Percentiles rank a stretch among this genome's conserved stretches.
Evolutionary conservation across 2,329 filamentous ascomycete genomes (phyloP).

Genomic region (Escovopsis sp.): DNA sequence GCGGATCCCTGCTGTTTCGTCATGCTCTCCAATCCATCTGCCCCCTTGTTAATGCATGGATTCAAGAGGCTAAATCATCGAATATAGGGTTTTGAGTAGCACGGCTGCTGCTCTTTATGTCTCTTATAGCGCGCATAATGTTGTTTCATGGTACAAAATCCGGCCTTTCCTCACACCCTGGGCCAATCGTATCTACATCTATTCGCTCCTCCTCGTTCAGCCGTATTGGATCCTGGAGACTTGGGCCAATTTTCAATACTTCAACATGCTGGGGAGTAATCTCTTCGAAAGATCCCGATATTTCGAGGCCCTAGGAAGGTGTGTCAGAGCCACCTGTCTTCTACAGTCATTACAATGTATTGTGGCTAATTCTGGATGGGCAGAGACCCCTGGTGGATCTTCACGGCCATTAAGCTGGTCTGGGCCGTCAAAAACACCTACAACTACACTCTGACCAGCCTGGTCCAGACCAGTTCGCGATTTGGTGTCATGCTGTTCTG

Average conservation of each 20-base stretch:
- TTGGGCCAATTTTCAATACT: constrained; percentile 8
- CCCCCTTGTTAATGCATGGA: background rate
- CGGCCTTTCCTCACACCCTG: constrained; percentile 7
- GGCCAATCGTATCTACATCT: constrained; percentile 6
- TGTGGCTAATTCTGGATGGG: background rate
- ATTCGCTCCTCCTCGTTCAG: constrained; percentile 5
- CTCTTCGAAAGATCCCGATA: constrained; percentile 5
- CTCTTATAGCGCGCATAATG: constrained; percentile 7
- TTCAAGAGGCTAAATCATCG: background rate
- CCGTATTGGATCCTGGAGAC: constrained; percentile 7
- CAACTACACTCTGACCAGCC: constrained; percentile 3
- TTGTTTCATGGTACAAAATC: constrained; percentile 8
- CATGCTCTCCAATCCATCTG: background rate
- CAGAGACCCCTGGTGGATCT: constrained; percentile 9
- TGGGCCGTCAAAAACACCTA: constrained; percentile 8
- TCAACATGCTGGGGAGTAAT: constrained; percentile 4
- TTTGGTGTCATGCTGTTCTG: constrained; percentile 8
- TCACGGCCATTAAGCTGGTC: constrained; percentile 8
- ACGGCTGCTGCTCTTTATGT: constrained; percentile 6
- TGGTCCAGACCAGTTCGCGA: constrained; percentile 6
- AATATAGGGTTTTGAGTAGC: constrained; percentile 5
- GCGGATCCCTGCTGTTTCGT: background rate
- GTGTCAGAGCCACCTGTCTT: background rate
- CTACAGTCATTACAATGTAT: background rate
- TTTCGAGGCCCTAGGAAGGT: constrained; percentile 5